Evolutionary conservation across 2,329 filamentous ascomycete genomes (phyloP), one percentile per base, ranked within the genome.

Genomic region (Diplodia seriata): DNA sequence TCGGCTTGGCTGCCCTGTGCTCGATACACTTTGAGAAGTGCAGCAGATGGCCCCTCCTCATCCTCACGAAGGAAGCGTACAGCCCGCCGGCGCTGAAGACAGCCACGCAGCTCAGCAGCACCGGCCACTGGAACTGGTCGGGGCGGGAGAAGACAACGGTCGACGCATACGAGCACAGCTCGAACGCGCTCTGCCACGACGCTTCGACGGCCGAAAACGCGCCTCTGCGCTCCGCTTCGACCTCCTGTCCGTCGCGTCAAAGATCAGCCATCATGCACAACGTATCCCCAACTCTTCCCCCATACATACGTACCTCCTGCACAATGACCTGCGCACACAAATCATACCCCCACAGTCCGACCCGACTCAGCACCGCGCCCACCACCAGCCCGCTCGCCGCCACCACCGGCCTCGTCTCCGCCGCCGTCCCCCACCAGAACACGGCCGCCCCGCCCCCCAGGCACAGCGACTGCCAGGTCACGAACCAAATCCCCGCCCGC

Each of bases 121-220:
- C 85, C 0, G 90, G 90, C 74, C 85, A 89, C 67, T 81, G 81
- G 74, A 93, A 93, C 72, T 91, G 84, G 3, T 85, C 82, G 0
- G 90, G 90, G 0, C 80, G 78, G 0, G 85, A 82, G 69, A 89
- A 92, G 4, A 89, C 74, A 69, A 92, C 87, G 0, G 91, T 93
- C 0, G 85, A 84, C 0, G 83, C 83, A 73, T 87, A 93, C 0
- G 90, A 89, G 1, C 88, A 76, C 57, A 93, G 82, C 76, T 93
- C 90, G 69, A 92, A 92, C 0, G 86, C 71, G 69, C 89, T 93
- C 74, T 93, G 91, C 49, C 89, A 83, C 0, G 87, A 84, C 9
- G 88, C 85, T 75, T 94, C 91, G 8, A 87, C 84, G 0, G 89
- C 81, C 0, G 90, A 92, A 71, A 94, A 93, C 0, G 83, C 80